Base-by-base conservation (phyloP, 2,329 filamentous ascomycete species). In the Podosphaera aphanis region DNA sequence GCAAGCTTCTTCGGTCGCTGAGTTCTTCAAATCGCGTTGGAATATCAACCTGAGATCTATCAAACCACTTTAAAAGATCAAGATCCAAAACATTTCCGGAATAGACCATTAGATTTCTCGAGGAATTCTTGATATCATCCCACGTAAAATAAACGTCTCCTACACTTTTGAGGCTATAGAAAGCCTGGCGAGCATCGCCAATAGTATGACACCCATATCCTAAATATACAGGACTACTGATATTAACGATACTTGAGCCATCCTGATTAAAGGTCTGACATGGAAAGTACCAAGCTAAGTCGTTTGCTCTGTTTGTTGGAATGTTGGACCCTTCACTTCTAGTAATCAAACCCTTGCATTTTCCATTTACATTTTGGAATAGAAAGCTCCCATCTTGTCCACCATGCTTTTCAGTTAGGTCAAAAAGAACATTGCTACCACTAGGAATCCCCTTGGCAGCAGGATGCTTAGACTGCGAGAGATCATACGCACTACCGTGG, bases 291-390 rank as follows among this genome's bases (percentile, higher is more conserved):
- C 90, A 98, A 1, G 79, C 90, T 50, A 98, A 64, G 47, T 93
- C 77, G 5, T 73, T 75, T 45, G 77, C 64, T 21, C 61, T 63
- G 58, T 93, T 78, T 5, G 79, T 81, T 1, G 86, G 84, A 7
- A 98, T 76, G 54, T 84, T 79, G 0, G 86, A 92, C 46, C 67
- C 67, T 1, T 70, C 59, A 1, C 79, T 73, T 6, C 69, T 62
- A 0, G 74, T 93, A 59, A 98, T 93, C 47, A 95, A 63, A 8
- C 72, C 81, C 64, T 95, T 98, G 71, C 90, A 98, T 50, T 81
- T 82, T 42, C 90, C 92, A 55, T 98, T 98, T 61, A 98, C 90
- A 53, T 95, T 93, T 60, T 98, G 90, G 64, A 98, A 98, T 57
- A 98, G 65, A 60, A 98, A 98, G 58, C 86, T 95, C 48, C 83